Evolutionary conservation across 306 rosid genomes (phyloP), one percentile per base, ranked within the genome.

Genomic region (Glycine soja): DNA sequence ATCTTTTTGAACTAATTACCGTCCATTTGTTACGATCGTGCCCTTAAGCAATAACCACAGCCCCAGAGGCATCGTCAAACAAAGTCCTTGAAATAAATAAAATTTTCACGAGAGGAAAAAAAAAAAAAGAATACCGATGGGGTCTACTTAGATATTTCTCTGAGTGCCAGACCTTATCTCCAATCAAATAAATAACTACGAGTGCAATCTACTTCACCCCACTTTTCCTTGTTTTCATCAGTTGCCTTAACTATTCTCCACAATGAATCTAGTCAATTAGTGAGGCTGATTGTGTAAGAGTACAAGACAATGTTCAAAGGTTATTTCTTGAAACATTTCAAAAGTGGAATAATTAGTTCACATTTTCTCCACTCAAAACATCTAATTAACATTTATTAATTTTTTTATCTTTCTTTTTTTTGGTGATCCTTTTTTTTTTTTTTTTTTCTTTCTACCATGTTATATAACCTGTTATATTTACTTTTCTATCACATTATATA

Each of bases 181-280:
- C 40, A 36, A 36, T 36, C 40, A 36, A 36, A 36, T 36, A 24
- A 24, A 24, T 24, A 24, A 24, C 30, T 24, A 24, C 30, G 30
- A 24, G 30, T 24, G 30, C 30, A 24, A 24, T 1, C 30, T 24
- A 24, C 30, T 24, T 24, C 30, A 24, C 30, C 19, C 65, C 52
- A 40, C 71, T 63, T 65, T 62, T 62, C 15, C 58, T 70, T 77
- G 52, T 75, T 24, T 70, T 70, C 70, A 51, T 10, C 3, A 24
- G 30, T 70, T 77, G 14, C 68, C 42, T 63, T 5, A 43, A 34
- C 50, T 34, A 46, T 32, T 83, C 47, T 63, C 30, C 83, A 12
- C 34, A 53, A 16, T 18, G 76, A 78, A 70, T 59, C 64, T 36
- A 11, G 62, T 10, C 74, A 15, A 36, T 6, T n/a, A 61, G 45